phyloP scores from a whole-genome alignment of 805 yeast genomes.

The Metschnikowia colocasiae region DNA sequence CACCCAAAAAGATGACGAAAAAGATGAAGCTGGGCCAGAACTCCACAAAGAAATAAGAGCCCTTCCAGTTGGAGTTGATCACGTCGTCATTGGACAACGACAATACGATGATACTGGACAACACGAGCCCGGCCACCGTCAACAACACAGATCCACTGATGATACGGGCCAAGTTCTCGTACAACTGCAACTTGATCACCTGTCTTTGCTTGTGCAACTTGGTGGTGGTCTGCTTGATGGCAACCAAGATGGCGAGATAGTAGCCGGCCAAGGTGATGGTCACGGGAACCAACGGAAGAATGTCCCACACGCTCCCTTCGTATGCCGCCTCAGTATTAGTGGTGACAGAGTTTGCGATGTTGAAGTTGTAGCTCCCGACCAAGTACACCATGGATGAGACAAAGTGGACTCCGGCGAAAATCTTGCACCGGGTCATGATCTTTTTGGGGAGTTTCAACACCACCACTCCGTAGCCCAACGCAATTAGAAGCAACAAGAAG shows the following conservation, averaged over 20 bases:
- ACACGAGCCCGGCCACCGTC: conserved; percentile 64
- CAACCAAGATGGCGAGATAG: conserved; percentile 68
- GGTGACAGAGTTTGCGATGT: conserved; percentile 17
- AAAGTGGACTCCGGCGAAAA: conserved; percentile 40
- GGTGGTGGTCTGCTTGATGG: conserved; percentile 71
- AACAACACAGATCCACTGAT: conserved; percentile 69
- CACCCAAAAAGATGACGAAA: conserved; percentile 74
- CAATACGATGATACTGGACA: conserved; percentile 66
- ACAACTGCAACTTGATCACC: conserved; percentile 84
- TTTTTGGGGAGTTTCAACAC: conserved; percentile 75
- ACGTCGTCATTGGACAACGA: conserved; percentile 73
- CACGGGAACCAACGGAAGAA: conserved; percentile 68
- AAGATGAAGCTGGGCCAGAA: conserved; percentile 95
- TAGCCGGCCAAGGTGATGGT: conserved; percentile 65
- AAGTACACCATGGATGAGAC: conserved; percentile 34
- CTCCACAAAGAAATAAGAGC: conserved; percentile 80
- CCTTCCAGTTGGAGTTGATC: conserved; percentile 87
- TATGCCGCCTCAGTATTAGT: neutral
- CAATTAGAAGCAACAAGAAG: conserved; percentile 77
- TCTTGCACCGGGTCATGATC: conserved; percentile 57
- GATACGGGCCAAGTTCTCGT: conserved; percentile 70
- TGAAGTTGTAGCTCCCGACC: conserved; percentile 31
- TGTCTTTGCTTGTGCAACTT: conserved; percentile 82
- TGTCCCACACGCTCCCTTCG: conserved; percentile 46
- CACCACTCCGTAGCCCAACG: conserved; percentile 94